Evolutionary conservation across 169 alveolate genomes (phyloP).

Genomic region (Babesia ovata): DNA sequence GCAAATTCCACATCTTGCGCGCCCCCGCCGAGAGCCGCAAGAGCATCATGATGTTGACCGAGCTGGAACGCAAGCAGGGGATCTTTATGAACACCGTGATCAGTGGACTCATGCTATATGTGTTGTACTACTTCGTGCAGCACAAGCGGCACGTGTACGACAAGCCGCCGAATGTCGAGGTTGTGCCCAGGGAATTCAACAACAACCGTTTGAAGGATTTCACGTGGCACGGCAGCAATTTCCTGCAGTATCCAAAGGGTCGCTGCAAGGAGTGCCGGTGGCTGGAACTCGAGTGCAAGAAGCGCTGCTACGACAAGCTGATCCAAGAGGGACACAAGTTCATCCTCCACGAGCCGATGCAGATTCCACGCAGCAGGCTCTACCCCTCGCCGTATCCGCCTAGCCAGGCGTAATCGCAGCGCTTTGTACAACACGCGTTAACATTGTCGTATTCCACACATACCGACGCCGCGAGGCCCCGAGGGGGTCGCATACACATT

Average conservation of each 20-base stretch:
- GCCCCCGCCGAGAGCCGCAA: slow-evolving; percentile 48
- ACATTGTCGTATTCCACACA: background rate
- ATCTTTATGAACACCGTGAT: slow-evolving; percentile 28
- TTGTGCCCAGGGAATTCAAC: slow-evolving; percentile 66
- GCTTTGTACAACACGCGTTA: slow-evolving; percentile 5
- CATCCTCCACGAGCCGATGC: slow-evolving; percentile 82
- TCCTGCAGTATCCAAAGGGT: slow-evolving; percentile 79
- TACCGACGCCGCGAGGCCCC: background rate
- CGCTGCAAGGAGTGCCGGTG: slow-evolving; percentile 86
- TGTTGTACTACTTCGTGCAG: slow-evolving; percentile 27
- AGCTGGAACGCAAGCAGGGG: slow-evolving; percentile 53
- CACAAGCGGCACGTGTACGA: slow-evolving; percentile 53
- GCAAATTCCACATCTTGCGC: slow-evolving; percentile 61
- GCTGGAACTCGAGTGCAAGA: slow-evolving; percentile 84
- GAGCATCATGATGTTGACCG: slow-evolving; percentile 47
- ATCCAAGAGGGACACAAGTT: slow-evolving; percentile 81
- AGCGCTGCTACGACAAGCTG: slow-evolving; percentile 78
- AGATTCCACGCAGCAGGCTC: slow-evolving; percentile 75
- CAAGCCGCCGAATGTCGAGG: slow-evolving; percentile 59
- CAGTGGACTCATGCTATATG: slow-evolving; percentile 17
- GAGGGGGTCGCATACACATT: slow-evolving; percentile 8
- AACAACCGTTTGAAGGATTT: slow-evolving; percentile 80
- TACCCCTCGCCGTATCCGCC: slow-evolving; percentile 82
- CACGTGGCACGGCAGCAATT: slow-evolving; percentile 83
- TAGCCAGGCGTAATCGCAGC: slow-evolving; percentile 28